Base-by-base conservation (phyloP, 176 grass and related monocot genomes). In the Leersia perrieri region DNA sequence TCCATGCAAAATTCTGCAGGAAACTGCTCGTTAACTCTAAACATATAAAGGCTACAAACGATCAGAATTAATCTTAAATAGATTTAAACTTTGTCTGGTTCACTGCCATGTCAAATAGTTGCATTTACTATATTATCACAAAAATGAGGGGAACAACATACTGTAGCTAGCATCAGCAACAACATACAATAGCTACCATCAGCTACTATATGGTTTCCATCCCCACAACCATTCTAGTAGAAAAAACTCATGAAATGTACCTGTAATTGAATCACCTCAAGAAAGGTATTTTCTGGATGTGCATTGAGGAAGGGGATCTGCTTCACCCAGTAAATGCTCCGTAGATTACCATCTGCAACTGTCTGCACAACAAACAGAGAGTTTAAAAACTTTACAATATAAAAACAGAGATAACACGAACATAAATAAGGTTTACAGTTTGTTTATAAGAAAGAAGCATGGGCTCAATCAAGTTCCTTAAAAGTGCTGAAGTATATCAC, bases 181-280 rank as follows among this genome's bases (percentile, higher is more conserved):
- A 67, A 7, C 29, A 45, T 60, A 69, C 5, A 2, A 22, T 33
- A 60, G 26, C 82, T 16, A 30, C n/a, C n/a, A n/a, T n/a, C n/a
- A n/a, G n/a, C n/a, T n/a, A 15, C 60, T 60, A 8, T 33, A 18
- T 61, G 26, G 25, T 30, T 28, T 78, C 36, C 11, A 69, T 63
- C 51, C n/a, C 66, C 58, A n/a, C 53, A 51, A 79, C 1, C 34
- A 33, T 73, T 41, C 6, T 53, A 79, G 18, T 35, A 66, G 33
- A 63, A 67, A 38, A 47, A 14, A 7, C 11, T 53, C 31, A 77
- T 25, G 53, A 2, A 1, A 44, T 9, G 2, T 47, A 26, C 41
- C 33, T 41, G 0, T 49, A 89, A 77, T 76, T 85, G 22, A 69
- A 76, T 85, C 28, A 55, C 9, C 9, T 33, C 35, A 36, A 63